Evolutionary conservation across 441 rosid species (phyloP).

Genomic region (Breynia disticha): DNA sequence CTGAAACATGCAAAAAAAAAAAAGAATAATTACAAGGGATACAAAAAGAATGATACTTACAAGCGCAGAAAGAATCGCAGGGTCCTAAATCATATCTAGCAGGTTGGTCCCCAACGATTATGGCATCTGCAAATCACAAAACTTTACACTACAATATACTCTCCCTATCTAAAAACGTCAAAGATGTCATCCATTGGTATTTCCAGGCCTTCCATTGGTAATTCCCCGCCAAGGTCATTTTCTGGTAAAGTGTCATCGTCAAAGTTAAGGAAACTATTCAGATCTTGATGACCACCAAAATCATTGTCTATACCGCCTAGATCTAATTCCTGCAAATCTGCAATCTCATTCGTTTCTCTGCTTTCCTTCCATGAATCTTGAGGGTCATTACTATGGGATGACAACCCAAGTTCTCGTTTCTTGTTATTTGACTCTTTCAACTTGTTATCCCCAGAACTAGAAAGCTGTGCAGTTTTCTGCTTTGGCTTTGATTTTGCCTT

Average conservation of each 20-base stretch:
- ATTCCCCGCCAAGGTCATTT: constrained; percentile 28
- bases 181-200: constrained; percentile 41
- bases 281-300: constrained; percentile 25
- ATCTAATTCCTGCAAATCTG: constrained; percentile 33
- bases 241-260: constrained; percentile 51
- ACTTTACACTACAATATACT: constrained; percentile 30
- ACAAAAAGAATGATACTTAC: constrained; percentile 49
- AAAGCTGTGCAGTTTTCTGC: constrained; percentile 39
- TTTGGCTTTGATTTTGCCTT: constrained; percentile 49
- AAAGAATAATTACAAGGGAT: background rate
- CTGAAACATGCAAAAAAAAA: too few relatives aligned
- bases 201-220: constrained; percentile 34
- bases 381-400: constrained; percentile 8
- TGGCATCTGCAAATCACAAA: constrained; percentile 22
- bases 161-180: constrained; percentile 22
- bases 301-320: constrained; percentile 27
- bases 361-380: constrained; percentile 18
- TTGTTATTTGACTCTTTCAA: constrained; percentile 16
- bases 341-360: constrained; percentile 19
- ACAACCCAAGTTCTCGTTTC: constrained; percentile 23
- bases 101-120: constrained; percentile 22
- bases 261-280: constrained; percentile 32
- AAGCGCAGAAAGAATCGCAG: constrained; percentile 23
- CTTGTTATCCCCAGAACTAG: constrained; percentile 32
- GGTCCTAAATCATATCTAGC: constrained; percentile 22